Evolutionary conservation across 306 rosid genomes (phyloP).

Genomic region (Morella rubra): DNA sequence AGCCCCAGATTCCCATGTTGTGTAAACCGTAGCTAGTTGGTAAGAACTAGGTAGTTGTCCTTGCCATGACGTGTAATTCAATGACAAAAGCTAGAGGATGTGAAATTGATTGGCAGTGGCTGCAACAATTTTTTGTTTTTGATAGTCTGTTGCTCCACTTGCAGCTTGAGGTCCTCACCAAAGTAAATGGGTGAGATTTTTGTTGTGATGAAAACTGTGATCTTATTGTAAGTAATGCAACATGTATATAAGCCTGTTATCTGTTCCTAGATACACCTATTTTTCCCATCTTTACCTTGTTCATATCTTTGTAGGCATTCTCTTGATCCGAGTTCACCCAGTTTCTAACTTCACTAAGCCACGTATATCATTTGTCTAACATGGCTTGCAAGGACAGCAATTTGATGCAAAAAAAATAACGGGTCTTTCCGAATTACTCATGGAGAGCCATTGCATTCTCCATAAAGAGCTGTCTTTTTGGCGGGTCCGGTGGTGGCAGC

Average conservation of each 20-base stretch:
- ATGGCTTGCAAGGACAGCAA: neutral
- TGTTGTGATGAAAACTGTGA: neutral
- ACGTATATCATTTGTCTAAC: neutral
- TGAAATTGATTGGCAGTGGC: slow-evolving; percentile 33
- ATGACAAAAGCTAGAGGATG: neutral
- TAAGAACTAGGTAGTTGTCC: slow-evolving; percentile 12
- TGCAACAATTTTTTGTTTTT: slow-evolving; percentile 60
- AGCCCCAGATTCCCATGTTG: slow-evolving; percentile 3
- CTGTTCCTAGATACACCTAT: too few relatives aligned
- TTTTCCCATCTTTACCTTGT: neutral
- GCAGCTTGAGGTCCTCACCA: slow-evolving; percentile 16
- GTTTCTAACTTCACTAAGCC: neutral
- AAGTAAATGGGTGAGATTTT: slow-evolving; percentile 13
- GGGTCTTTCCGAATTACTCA: neutral
- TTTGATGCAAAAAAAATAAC: neutral
- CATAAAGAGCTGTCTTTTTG: too few relatives aligned
- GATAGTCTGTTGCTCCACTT: slow-evolving; percentile 40
- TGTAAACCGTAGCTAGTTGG: slow-evolving; percentile 15
- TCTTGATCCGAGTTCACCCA: neutral
- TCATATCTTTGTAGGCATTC: neutral
- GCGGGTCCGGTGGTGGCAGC: too few relatives aligned
- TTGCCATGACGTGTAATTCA: slow-evolving; percentile 11
- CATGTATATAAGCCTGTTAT: neutral
- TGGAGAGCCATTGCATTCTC: too few relatives aligned
- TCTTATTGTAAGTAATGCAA: neutral